These are phyloP conservation scores for Aspergillus haitiensis DNA, from an alignment of 495 filamentous ascomycete genomes.

Conservation along the genomic window DNA sequence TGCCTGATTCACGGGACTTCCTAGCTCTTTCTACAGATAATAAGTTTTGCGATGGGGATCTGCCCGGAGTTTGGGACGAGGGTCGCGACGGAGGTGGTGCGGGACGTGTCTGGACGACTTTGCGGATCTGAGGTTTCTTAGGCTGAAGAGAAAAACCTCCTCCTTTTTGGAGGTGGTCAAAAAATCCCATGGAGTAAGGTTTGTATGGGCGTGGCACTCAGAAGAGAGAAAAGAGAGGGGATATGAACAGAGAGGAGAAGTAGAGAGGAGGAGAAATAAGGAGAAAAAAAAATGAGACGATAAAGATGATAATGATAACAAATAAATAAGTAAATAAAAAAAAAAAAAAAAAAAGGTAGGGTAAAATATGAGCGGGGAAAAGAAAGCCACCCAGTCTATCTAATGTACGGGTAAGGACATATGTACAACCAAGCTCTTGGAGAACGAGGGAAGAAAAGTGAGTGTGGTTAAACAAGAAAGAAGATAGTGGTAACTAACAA, in stretches of 20 bases:
- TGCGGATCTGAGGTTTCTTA: slow-evolving; percentile 51
- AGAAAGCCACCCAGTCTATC: too few relatives aligned
- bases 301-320: slow-evolving; percentile 1
- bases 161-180: slow-evolving; percentile 57
- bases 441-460: slow-evolving; percentile 16
- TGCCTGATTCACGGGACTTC: slow-evolving; percentile 32
- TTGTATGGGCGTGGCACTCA: background rate
- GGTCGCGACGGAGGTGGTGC: slow-evolving; percentile 36
- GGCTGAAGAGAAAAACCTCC: slow-evolving; percentile 51
- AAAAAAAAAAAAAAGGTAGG: background rate
- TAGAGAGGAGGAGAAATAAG: slow-evolving; percentile 7
- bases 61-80: slow-evolving; percentile 27
- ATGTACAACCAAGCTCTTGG: slow-evolving; percentile 10
- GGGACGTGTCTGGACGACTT: slow-evolving; percentile 45
- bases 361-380: too few relatives aligned
- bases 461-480: slow-evolving; percentile 5
- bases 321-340: background rate
- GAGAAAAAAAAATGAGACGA: slow-evolving; percentile 20
- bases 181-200: slow-evolving; percentile 50
- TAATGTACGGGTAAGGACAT: slow-evolving; percentile 12
- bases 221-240: slow-evolving; percentile 1
- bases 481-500: slow-evolving; percentile 2
- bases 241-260: background rate
- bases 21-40: slow-evolving; percentile 27
- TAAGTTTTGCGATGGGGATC: slow-evolving; percentile 21